Base-by-base conservation (phyloP, 2,329 filamentous ascomycete genomes). In the Cladosporium cucumerinum region DNA sequence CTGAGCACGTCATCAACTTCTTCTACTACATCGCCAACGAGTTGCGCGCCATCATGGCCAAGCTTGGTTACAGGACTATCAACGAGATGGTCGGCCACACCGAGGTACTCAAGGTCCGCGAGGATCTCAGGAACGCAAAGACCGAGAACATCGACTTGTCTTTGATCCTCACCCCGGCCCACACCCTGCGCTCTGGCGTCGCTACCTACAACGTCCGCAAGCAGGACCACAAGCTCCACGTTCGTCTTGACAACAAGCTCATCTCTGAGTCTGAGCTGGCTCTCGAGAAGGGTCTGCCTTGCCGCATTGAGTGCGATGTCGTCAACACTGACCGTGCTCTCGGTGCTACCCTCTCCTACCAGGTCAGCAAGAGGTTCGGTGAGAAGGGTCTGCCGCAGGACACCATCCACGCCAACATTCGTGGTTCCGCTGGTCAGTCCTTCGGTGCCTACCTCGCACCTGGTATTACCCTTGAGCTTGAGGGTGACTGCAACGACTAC, bases 21-120 rank as follows among this genome's bases (percentile, higher is more conserved):
- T 97, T 97, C 82, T 98, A 97, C 82, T 98, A 97, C 74, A 85
- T 98, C 61, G 91, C 94, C 71, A 98, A 98, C 75, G 94, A 98
- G 82, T 87, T 98, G 65, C 89, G 94, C 75, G 92, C 93, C 39
- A 96, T 98, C 79, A 97, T 98, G 94, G 93, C 94, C 59, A 92
- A 91, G 80, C 87, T 97, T 72, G 94, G 94, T 70, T 92, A 96
- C 86, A 89, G 94, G 69, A 96, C 91, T 66, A 90, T 98, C 77
- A 98, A 97, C 76, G 94, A 98, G 78, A 97, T 97, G 94, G 92
- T 98, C 73, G 94, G 94, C 23, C 92, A 90, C 70, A 94, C 92
- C 26, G 94, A 98, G 78, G 85, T 90, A 46, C 84, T 98, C 59
- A 91, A 87, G 80, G 89, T 96, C 70, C 88, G 92, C 36, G 93